Percentiles rank a stretch among this genome's conserved stretches.
phyloP scores from a whole-genome alignment of 108 stramenopile genomes.

The Cylindrotheca fusiformis region DNA sequence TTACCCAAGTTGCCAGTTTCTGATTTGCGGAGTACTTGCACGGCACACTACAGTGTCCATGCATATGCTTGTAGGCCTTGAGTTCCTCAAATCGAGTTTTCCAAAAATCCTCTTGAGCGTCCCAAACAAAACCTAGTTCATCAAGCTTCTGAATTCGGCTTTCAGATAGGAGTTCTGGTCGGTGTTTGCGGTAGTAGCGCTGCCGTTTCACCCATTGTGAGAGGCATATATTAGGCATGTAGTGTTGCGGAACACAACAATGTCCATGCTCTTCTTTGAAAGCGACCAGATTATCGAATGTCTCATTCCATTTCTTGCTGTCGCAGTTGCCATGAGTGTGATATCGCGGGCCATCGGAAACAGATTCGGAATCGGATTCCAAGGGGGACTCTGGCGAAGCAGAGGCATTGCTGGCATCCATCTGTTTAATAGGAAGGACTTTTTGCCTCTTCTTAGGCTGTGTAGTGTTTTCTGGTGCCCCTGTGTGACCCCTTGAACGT shows the following conservation, averaged over 20 bases:
- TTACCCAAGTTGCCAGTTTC: slow-evolving; percentile 46
- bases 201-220: slow-evolving; percentile 49
- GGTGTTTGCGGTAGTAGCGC: slow-evolving; percentile 31
- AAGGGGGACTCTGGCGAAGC: no score
- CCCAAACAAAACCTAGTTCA: slow-evolving; percentile 55
- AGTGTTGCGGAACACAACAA: slow-evolving; percentile 52
- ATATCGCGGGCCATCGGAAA: no score
- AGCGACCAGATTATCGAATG: slow-evolving; percentile 42
- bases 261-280: slow-evolving; percentile 59
- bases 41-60: slow-evolving; percentile 52
- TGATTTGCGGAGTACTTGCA: slow-evolving; percentile 39
- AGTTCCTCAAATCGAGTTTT: slow-evolving; percentile 51
- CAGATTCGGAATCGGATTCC: no score
- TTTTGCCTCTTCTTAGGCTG: no score
- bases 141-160: slow-evolving; percentile 49
- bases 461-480: no score
- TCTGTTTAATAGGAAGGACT: no score
- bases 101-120: slow-evolving; percentile 38
- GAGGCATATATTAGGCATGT: slow-evolving; percentile 28
- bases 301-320: slow-evolving; percentile 35
- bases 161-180: neutral
- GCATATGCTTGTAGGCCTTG: slow-evolving; percentile 42
- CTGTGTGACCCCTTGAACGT: no score
- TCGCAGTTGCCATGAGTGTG: no score
- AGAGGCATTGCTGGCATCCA: no score